Evolutionary conservation across 495 filamentous ascomycete species (phyloP).

Genomic region (Aspergillus leporis): DNA sequence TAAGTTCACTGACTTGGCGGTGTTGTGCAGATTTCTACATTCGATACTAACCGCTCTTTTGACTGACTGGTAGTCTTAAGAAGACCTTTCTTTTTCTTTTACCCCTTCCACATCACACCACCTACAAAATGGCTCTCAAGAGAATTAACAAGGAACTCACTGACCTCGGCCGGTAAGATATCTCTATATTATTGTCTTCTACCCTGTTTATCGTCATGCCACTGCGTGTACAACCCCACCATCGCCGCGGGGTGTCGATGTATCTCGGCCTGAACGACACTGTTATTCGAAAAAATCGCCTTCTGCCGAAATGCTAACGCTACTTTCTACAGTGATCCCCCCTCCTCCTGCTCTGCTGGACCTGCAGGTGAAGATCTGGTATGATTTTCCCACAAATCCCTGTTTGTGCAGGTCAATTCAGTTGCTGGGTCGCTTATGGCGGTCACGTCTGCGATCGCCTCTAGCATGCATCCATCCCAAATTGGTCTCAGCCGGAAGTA

Average conservation of each 20-base stretch:
- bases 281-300: background rate
- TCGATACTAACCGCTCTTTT: slow-evolving; percentile 21
- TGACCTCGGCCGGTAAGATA: slow-evolving; percentile 92
- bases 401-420: background rate
- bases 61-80: slow-evolving; percentile 16
- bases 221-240: slow-evolving; percentile 19
- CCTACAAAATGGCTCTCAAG: slow-evolving; percentile 89
- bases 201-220: background rate
- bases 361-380: slow-evolving; percentile 97
- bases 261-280: slow-evolving; percentile 4
- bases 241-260: slow-evolving; percentile 31
- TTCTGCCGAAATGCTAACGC: background rate
- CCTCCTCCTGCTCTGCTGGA: slow-evolving; percentile 97
- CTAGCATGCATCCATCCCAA: background rate
- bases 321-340: slow-evolving; percentile 73
- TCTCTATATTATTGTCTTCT: background rate
- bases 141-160: slow-evolving; percentile 99
- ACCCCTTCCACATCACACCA: slow-evolving; percentile 31
- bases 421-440: slow-evolving; percentile 15
- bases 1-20: slow-evolving; percentile 14
- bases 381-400: slow-evolving; percentile 44
- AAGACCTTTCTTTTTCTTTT: slow-evolving; percentile 10
- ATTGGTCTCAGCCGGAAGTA: background rate
- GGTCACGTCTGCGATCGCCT: slow-evolving; percentile 6
- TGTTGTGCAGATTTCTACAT: slow-evolving; percentile 15